Evolutionary conservation across 768 basidiomycete genomes (phyloP).

Genomic region (Trametes cubensis): DNA sequence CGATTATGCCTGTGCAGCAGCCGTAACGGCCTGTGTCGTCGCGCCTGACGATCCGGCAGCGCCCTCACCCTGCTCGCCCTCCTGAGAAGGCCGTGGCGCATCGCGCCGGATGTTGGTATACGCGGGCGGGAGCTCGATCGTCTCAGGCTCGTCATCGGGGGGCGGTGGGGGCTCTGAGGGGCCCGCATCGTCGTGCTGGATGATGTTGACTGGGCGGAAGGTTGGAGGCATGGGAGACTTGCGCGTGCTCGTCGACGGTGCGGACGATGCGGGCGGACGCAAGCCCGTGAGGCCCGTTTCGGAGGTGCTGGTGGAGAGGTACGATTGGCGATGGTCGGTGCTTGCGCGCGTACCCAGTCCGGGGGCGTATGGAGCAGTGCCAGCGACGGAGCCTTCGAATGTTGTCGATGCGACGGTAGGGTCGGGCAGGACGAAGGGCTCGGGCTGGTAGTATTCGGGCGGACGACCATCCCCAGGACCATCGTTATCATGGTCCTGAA

Average conservation of each 20-base stretch:
- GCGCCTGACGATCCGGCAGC: not conserved
- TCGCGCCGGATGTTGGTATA: slow-evolving; percentile 61
- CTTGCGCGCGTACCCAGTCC: slow-evolving; percentile 18
- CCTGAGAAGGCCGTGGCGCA: not conserved
- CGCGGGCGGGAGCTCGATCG: slow-evolving; percentile 82
- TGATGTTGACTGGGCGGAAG: slow-evolving; percentile 74
- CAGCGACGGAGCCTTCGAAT: slow-evolving; percentile 32
- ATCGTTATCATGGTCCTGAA: slow-evolving; percentile 56
- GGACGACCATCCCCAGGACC: slow-evolving; percentile 47
- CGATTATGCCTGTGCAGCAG: slow-evolving; percentile 4
- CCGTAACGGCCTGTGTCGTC: not conserved
- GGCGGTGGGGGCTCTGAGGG: slow-evolving; percentile 45
- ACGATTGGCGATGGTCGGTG: slow-evolving; percentile 27
- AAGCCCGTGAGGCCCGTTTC: slow-evolving; percentile 17
- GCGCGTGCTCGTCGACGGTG: slow-evolving; percentile 43
- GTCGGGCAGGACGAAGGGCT: slow-evolving; percentile 74
- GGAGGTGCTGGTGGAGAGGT: slow-evolving; percentile 23
- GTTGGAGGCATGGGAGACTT: slow-evolving; percentile 49
- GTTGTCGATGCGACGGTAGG: slow-evolving; percentile 51
- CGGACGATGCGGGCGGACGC: slow-evolving; percentile 26
- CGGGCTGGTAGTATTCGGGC: slow-evolving; percentile 73
- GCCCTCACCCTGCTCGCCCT: not conserved
- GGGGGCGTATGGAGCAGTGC: not conserved
- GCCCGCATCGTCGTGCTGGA: slow-evolving; percentile 87
- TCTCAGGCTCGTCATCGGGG: slow-evolving; percentile 58